Conservation (phyloP, 2,329 filamentous ascomycete genomes). For the Parafenestella ontariensis region DNA sequence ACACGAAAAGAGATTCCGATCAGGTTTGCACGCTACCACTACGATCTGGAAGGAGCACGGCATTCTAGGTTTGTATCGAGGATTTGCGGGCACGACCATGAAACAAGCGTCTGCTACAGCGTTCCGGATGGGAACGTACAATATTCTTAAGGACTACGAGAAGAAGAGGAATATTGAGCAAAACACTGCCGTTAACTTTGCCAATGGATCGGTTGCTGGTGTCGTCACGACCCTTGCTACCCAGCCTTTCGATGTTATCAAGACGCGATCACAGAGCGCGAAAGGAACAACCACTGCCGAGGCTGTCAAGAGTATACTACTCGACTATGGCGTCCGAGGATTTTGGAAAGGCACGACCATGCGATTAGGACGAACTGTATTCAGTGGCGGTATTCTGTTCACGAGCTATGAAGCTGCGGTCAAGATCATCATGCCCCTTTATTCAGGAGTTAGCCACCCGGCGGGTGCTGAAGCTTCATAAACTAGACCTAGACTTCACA, state of each 20-base stretch:
- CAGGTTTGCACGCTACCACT: constrained; percentile 59
- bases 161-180: constrained; percentile 56
- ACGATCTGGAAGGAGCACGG: constrained; percentile 62
- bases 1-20: constrained; percentile 57
- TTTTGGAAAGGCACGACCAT: constrained; percentile 75
- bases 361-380: constrained; percentile 68
- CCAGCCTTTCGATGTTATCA: constrained; percentile 69
- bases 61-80: constrained; percentile 63
- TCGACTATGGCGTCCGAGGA: constrained; percentile 64
- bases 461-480: constrained; percentile 28
- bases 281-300: constrained; percentile 64
- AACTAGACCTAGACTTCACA: constrained; percentile 13
- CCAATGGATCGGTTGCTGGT: constrained; percentile 67
- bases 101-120: constrained; percentile 69
- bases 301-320: constrained; percentile 61
- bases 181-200: constrained; percentile 64
- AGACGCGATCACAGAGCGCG: constrained; percentile 68
- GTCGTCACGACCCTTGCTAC: constrained; percentile 66
- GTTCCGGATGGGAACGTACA: constrained; percentile 68
- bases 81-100: constrained; percentile 66
- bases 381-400: constrained; percentile 72
- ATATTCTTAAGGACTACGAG: constrained; percentile 67
- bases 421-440: constrained; percentile 55
- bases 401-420: constrained; percentile 67
- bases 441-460: constrained; percentile 25